phyloP scores from a whole-genome alignment of 2,329 filamentous ascomycete species.

The Cladophialophora exuberans region DNA sequence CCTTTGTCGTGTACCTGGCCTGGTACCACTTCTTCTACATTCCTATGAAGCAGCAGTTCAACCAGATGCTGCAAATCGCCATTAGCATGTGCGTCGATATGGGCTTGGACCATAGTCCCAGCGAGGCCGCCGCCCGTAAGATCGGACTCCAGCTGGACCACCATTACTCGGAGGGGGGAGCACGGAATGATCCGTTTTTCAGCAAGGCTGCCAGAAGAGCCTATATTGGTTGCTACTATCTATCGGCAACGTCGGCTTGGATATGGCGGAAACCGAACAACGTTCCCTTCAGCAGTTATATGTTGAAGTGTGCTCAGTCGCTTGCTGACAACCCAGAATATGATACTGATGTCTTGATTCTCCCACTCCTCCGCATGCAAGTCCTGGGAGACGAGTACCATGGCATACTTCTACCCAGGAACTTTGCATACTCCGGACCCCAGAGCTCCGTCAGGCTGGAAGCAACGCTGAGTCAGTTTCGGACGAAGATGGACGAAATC shows the following conservation, averaged over 20 bases:
- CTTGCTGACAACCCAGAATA: constrained; percentile 9
- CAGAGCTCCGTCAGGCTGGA: background rate
- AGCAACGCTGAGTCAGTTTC: background rate
- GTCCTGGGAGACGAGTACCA: constrained; percentile 5
- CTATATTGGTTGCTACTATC: constrained; percentile 9
- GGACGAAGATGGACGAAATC: background rate
- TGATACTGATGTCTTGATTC: constrained; percentile 1
- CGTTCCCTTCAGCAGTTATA: background rate
- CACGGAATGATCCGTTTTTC: background rate
- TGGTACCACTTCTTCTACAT: constrained; percentile 36
- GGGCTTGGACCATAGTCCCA: constrained; percentile 3
- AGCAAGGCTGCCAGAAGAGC: constrained; percentile 10
- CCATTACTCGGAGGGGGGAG: no score
- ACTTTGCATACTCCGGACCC: constrained; percentile 5
- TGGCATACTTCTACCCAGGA: background rate
- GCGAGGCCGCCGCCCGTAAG: background rate
- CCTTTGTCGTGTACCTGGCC: constrained; percentile 41
- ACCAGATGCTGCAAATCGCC: constrained; percentile 12
- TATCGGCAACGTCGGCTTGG: constrained; percentile 7
- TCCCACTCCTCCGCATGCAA: constrained; percentile 1
- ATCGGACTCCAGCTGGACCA: background rate
- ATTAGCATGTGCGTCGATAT: constrained; percentile 14
- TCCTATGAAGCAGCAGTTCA: constrained; percentile 16
- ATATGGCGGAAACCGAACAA: constrained; percentile 14
- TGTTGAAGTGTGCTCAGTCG: constrained; percentile 2